A percentile compares a stretch with the other conserved stretches of the same genome.
Conservation (phyloP, 2,329 filamentous ascomycete species). For the Ceratocystis papillata region DNA sequence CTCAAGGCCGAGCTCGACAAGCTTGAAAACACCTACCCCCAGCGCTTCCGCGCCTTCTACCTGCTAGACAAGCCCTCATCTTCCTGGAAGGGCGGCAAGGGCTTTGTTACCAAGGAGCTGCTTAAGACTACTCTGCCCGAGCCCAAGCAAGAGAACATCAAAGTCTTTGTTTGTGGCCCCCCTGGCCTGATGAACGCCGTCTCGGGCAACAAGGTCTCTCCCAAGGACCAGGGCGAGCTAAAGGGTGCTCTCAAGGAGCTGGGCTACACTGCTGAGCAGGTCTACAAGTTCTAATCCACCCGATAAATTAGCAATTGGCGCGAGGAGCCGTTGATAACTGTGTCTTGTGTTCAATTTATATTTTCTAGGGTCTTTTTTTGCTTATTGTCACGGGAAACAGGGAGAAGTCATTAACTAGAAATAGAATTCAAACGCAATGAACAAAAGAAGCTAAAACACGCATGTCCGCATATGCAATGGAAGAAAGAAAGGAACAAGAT, state of each 20-base stretch:
- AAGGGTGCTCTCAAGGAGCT: conserved; percentile 71
- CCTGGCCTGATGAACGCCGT: conserved; percentile 89
- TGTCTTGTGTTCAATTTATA: not conserved
- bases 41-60: conserved; percentile 93
- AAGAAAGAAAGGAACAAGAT: not conserved
- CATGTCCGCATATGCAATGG: conserved; percentile 10
- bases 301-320: too few species aligned
- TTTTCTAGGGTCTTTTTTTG: not conserved
- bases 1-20: conserved; percentile 74
- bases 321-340: not conserved
- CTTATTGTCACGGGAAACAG: not conserved
- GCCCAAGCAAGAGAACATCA: conserved; percentile 83
- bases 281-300: conserved; percentile 71
- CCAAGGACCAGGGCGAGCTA: conserved; percentile 89
- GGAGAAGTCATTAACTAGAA: conserved; percentile 7
- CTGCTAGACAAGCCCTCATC: conserved; percentile 74
- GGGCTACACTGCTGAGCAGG: conserved; percentile 60
- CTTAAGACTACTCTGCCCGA: conserved; percentile 91
- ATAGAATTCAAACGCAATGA: conserved; percentile 11
- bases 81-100: conserved; percentile 65
- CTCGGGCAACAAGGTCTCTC: conserved; percentile 79
- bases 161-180: conserved; percentile 92
- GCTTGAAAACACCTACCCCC: conserved; percentile 89
- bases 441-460: conserved; percentile 5
- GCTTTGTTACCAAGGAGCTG: conserved; percentile 79